phyloP scores from a whole-genome alignment of 345 rosid genomes.

The Turnera subulata region DNA sequence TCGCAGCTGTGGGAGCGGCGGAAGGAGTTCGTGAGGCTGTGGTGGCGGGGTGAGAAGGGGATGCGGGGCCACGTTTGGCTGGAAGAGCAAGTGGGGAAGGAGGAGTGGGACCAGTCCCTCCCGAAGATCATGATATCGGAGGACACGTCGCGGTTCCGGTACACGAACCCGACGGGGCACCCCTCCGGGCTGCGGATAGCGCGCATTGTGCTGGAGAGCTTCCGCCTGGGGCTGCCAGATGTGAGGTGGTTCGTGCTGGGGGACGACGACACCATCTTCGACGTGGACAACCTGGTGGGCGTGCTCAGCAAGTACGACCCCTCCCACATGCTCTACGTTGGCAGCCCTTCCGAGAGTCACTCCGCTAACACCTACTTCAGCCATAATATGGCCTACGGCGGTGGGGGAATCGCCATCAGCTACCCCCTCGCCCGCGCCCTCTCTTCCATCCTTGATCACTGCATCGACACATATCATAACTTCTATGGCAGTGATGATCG shows the following conservation, averaged over 20 bases:
- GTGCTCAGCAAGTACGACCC: constrained; percentile 74
- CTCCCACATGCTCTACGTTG: constrained; percentile 77
- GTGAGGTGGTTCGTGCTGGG: constrained; percentile 88
- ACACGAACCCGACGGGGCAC: constrained; percentile 89
- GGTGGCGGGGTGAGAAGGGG: constrained; percentile 74
- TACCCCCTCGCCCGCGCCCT: constrained; percentile 77
- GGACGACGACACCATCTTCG: constrained; percentile 91
- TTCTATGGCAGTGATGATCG: constrained; percentile 94
- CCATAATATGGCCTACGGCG: constrained; percentile 93
- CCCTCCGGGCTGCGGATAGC: constrained; percentile 92
- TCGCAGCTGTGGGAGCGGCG: constrained; percentile 75
- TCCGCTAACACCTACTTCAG: constrained; percentile 84
- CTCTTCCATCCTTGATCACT: constrained; percentile 58
- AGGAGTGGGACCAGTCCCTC: constrained; percentile 51
- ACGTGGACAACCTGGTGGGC: constrained; percentile 51
- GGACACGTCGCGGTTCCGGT: constrained; percentile 81
- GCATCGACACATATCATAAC: constrained; percentile 72
- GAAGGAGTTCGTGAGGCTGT: constrained; percentile 72
- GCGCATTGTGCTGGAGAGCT: constrained; percentile 62
- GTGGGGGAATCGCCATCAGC: constrained; percentile 90
- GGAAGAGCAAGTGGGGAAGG: constrained; percentile 48
- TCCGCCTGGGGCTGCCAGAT: constrained; percentile 56
- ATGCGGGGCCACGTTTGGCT: constrained; percentile 91
- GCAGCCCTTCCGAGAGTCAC: constrained; percentile 82
- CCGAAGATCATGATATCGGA: constrained; percentile 75